These are phyloP conservation scores for Ascochyta pisi DNA, from an alignment of 2,329 filamentous ascomycete species.

Conservation along the genomic window DNA sequence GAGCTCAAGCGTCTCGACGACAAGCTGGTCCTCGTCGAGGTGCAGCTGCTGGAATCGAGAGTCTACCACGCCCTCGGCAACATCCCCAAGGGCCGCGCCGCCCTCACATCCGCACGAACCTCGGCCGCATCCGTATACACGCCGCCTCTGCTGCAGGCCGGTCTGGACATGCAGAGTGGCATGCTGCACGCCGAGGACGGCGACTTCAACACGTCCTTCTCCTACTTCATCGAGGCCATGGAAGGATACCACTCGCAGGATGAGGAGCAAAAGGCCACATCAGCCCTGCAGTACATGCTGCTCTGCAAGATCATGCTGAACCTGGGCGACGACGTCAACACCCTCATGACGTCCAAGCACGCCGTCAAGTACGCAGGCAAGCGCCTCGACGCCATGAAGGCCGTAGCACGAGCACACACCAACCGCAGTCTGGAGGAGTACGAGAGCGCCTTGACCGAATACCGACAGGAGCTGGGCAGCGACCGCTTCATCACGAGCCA, in stretches of 20 bases:
- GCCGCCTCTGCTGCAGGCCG: conserved; percentile 90
- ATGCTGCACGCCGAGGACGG: conserved; percentile 98
- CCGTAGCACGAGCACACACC: conserved; percentile 91
- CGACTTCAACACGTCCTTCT: conserved; percentile 98
- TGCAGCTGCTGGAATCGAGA: conserved; percentile 94
- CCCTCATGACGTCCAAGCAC: conserved; percentile 93
- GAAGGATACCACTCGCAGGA: conserved; percentile 97
- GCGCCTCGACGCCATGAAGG: conserved; percentile 98
- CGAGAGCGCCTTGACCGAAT: conserved; percentile 87
- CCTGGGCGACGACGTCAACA: conserved; percentile 92
- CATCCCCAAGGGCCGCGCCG: conserved; percentile 92
- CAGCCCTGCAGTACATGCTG: conserved; percentile 98
- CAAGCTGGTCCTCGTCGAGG: conserved; percentile 96
- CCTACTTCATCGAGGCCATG: conserved; percentile 98
- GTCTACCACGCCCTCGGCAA: conserved; percentile 98
- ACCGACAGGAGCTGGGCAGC: conserved; percentile 90
- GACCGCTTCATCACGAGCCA: conserved; percentile 98
- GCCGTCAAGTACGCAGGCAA: conserved; percentile 95
- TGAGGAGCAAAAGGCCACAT: conserved; percentile 87
- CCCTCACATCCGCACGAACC: conserved; percentile 90
- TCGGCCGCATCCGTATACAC: conserved; percentile 97
- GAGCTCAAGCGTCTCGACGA: conserved; percentile 98
- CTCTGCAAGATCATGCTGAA: conserved; percentile 99
- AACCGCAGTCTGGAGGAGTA: conserved; percentile 98
- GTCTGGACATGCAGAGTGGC: conserved; percentile 98